Evolutionary conservation across 2,329 filamentous ascomycete species (phyloP).

Genomic region (Penicillium sp.): DNA sequence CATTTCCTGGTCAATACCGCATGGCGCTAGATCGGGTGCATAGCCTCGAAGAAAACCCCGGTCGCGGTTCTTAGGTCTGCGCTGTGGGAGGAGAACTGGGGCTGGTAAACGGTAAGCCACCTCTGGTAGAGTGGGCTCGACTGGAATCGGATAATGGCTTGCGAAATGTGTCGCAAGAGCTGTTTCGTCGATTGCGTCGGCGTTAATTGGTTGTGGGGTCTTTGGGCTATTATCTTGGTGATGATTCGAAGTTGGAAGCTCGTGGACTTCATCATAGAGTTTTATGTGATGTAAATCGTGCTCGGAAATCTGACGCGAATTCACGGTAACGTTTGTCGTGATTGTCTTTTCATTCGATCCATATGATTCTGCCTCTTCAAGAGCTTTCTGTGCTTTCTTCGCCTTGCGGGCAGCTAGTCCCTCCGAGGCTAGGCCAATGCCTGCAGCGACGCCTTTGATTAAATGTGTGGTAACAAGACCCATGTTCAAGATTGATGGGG

Average conservation of each 20-base stretch:
- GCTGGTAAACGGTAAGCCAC: no score
- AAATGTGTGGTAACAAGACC: background rate
- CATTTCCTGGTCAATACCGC: conserved; percentile 49
- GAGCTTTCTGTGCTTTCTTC: background rate
- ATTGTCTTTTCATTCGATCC: background rate
- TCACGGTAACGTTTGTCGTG: background rate
- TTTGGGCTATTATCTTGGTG: background rate
- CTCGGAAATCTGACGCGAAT: background rate
- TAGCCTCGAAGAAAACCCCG: conserved; percentile 58
- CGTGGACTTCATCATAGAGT: background rate
- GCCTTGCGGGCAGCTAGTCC: no score
- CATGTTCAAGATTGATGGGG: background rate
- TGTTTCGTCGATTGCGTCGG: background rate
- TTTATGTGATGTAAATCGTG: background rate
- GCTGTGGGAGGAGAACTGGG: conserved; percentile 40
- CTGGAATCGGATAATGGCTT: background rate
- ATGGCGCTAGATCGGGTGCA: conserved; percentile 48
- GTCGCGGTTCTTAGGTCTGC: conserved; percentile 49
- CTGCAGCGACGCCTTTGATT: background rate
- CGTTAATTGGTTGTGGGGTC: background rate
- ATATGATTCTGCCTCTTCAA: background rate
- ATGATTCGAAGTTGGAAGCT: background rate
- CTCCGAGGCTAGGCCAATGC: no score
- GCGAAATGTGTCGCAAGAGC: background rate
- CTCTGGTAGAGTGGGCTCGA: no score